Conservation (phyloP, 345 rosid species). For the Fremontodendron californicum region DNA sequence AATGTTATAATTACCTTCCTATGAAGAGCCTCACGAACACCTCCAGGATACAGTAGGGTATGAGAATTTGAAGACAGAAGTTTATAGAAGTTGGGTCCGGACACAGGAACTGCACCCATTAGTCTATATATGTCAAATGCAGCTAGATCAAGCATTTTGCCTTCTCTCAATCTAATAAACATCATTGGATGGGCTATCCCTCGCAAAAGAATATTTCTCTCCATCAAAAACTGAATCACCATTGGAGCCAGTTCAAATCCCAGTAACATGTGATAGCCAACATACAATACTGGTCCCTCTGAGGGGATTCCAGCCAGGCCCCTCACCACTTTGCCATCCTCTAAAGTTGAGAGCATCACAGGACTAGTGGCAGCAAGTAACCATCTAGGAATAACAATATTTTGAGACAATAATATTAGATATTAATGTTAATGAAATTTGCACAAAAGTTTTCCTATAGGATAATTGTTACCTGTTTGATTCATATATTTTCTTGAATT, state of each 20-base stretch:
- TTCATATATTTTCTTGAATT: constrained; percentile 31
- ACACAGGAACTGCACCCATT: constrained; percentile 76
- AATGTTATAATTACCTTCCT: constrained; percentile 41
- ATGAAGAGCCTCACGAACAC: constrained; percentile 74
- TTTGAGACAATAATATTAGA: background rate
- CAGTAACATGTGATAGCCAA: constrained; percentile 56
- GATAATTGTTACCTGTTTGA: constrained; percentile 21
- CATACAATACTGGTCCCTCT: constrained; percentile 52
- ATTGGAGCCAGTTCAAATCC: constrained; percentile 43
- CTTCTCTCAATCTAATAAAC: constrained; percentile 26
- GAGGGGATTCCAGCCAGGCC: constrained; percentile 55
- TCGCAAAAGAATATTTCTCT: constrained; percentile 44
- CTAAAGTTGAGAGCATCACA: constrained; percentile 48
- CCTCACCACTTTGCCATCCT: constrained; percentile 45
- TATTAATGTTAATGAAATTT: background rate
- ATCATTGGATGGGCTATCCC: constrained; percentile 49
- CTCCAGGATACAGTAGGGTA: constrained; percentile 72
- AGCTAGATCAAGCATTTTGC: constrained; percentile 21
- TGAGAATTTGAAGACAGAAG: constrained; percentile 64
- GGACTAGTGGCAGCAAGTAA: constrained; percentile 18
- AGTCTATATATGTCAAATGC: constrained; percentile 35
- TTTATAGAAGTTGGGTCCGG: constrained; percentile 53
- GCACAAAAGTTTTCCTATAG: background rate
- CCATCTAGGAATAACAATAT: constrained; percentile 11
- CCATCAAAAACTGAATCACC: constrained; percentile 25